Conservation (phyloP, 495 filamentous ascomycete species). For the Penicillium longicatenatum region DNA sequence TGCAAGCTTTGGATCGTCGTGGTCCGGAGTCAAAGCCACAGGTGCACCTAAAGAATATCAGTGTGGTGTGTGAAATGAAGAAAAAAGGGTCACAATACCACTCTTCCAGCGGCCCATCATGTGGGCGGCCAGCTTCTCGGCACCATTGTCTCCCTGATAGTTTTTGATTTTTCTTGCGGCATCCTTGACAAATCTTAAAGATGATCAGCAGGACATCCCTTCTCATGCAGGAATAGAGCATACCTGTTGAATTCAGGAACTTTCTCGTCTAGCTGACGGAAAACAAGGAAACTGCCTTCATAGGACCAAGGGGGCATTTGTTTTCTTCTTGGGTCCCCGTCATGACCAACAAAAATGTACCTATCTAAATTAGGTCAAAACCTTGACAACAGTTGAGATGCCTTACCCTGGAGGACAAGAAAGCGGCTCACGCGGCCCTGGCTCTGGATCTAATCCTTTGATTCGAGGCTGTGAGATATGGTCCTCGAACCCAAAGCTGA, state of each 20-base stretch:
- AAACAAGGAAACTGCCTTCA: conserved; percentile 42
- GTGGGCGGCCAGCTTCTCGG: conserved; percentile 33
- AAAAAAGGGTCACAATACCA: conserved; percentile 16
- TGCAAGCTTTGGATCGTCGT: background rate
- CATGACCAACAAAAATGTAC: conserved; percentile 15
- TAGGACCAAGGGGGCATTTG: conserved; percentile 29
- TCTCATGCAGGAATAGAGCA: background rate
- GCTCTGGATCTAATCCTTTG: conserved; percentile 25
- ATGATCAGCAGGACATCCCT: conserved; percentile 1
- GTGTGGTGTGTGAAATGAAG: background rate
- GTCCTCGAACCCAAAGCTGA: conserved; percentile 37
- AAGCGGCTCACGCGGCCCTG: conserved; percentile 16
- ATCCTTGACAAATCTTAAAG: conserved; percentile 16
- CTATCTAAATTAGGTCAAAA: conserved; percentile 5
- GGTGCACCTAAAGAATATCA: conserved; percentile 11
- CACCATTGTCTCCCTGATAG: conserved; percentile 10
- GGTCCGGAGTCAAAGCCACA: conserved; percentile 11
- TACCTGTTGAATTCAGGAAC: conserved; percentile 36
- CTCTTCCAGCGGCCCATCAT: conserved; percentile 42
- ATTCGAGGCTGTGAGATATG: conserved; percentile 33
- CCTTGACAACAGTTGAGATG: background rate
- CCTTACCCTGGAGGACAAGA: conserved; percentile 26
- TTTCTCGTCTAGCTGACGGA: conserved; percentile 36
- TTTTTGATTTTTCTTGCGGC: conserved; percentile 4
- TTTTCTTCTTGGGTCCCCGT: conserved; percentile 14